Evolutionary conservation across 108 stramenopile species (phyloP).

Genomic region (Nannochloropsis oceanica): DNA sequence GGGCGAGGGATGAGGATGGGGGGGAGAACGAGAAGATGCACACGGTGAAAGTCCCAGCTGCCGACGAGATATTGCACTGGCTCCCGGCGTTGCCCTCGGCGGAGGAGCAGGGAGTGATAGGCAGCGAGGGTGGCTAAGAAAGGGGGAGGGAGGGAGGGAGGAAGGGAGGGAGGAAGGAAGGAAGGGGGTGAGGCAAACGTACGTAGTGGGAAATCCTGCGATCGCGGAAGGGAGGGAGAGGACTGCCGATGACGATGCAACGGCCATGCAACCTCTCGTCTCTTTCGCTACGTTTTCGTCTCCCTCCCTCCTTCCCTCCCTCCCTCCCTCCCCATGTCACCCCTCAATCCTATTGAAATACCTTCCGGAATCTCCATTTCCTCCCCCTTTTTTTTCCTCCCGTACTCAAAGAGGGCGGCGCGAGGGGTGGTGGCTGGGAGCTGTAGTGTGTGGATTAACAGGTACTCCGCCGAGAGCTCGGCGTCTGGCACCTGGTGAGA

Average conservation of each 20-base stretch:
- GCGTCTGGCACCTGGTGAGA: not conserved
- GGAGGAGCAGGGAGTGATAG: not conserved
- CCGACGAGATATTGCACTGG: conserved; percentile 86
- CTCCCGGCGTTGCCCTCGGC: conserved; percentile 39
- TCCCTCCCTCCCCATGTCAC: no score
- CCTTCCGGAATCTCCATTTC: not conserved
- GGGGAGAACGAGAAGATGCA: conserved; percentile 46
- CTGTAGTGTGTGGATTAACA: not conserved
- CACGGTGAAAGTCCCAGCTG: conserved; percentile 76
- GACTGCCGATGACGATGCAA: not conserved
- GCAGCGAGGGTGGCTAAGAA: not conserved
- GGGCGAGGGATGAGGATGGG: conserved; percentile 79
- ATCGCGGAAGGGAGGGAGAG: not conserved
- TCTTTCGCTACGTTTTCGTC: no score
- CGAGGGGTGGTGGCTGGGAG: not conserved
- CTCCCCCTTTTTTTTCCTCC: not conserved
- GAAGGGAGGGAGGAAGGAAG: not conserved
- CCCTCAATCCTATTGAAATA: not conserved
- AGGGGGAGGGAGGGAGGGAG: not conserved
- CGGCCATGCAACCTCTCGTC: no score
- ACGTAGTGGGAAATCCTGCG: no score
- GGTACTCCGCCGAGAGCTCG: not conserved
- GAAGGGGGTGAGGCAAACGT: no score
- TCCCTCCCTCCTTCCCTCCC: no score
- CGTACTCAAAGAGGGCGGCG: not conserved